Conservation (phyloP, 805 yeast species). For the Scheffersomyces spartinae region DNA sequence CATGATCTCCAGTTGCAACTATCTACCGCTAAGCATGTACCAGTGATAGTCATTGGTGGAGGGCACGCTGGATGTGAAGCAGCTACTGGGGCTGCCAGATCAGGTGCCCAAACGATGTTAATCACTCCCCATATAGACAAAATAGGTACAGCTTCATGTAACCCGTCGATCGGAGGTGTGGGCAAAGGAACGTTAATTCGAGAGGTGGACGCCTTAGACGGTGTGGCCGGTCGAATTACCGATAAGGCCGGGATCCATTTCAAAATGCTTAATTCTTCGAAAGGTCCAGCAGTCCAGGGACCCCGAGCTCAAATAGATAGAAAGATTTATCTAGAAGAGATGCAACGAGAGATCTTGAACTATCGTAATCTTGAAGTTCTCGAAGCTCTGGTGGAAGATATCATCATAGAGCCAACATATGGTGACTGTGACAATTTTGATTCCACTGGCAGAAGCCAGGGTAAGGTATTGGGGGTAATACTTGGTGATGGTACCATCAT, state of each 20-base stretch:
- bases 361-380: constrained; percentile 48
- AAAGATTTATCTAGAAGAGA: constrained; percentile 58
- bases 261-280: constrained; percentile 71
- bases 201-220: constrained; percentile 95
- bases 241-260: constrained; percentile 91
- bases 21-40: no score
- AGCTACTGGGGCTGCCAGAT: constrained; percentile 81
- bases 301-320: constrained; percentile 96
- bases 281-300: constrained; percentile 98
- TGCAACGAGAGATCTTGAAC: constrained; percentile 55
- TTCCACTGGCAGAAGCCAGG: constrained; percentile 28
- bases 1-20: no score
- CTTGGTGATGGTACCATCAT: constrained; percentile 56
- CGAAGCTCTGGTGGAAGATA: constrained; percentile 76
- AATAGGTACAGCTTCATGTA: constrained; percentile 92
- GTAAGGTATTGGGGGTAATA: constrained; percentile 58
- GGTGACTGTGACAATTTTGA: constrained; percentile 9
- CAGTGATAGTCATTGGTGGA: constrained; percentile 88
- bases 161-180: constrained; percentile 97
- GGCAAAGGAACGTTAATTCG: constrained; percentile 90
- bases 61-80: constrained; percentile 99
- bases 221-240: constrained; percentile 76
- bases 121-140: constrained; percentile 67
- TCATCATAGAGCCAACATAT: constrained; percentile 42
- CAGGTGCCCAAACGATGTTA: constrained; percentile 60